These are phyloP conservation scores for Neonectria sp. DNA, from an alignment of 2,329 filamentous ascomycete species.

Conservation along the genomic window DNA sequence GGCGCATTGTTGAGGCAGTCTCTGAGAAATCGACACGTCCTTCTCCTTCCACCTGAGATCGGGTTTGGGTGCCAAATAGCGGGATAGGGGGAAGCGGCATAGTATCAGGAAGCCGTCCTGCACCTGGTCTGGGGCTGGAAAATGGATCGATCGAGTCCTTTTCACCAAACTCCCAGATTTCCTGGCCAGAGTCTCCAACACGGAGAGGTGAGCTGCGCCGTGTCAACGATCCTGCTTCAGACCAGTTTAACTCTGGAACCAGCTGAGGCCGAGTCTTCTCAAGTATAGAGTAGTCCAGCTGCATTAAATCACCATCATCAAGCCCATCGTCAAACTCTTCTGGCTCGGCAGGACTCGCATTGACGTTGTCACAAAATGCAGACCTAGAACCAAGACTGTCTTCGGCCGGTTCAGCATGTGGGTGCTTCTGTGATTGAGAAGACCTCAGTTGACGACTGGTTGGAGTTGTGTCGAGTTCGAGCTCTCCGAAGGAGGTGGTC, in stretches of 20 bases:
- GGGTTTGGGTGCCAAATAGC: background rate
- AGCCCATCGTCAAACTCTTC: conserved; percentile 44
- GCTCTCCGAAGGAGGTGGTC: conserved; percentile 40
- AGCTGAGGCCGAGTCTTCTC: conserved; percentile 5
- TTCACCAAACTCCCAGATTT: conserved; percentile 45
- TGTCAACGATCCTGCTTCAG: conserved; percentile 47
- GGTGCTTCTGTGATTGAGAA: conserved; percentile 9
- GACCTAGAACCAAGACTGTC: background rate
- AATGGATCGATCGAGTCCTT: conserved; percentile 42
- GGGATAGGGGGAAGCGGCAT: conserved; percentile 43
- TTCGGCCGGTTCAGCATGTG: conserved; percentile 1
- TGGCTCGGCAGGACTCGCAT: background rate
- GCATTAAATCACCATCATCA: conserved; percentile 44
- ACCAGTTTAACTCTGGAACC: conserved; percentile 46
- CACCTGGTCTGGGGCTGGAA: conserved; percentile 47
- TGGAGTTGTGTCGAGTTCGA: conserved; percentile 53
- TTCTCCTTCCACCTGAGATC: background rate
- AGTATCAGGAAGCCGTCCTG: conserved; percentile 50
- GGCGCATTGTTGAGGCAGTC: conserved; percentile 52
- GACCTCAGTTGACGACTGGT: conserved; percentile 46
- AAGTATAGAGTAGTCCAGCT: conserved; percentile 24
- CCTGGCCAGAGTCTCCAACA: conserved; percentile 26
- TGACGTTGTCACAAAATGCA: background rate
- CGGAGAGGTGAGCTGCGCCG: conserved; percentile 50
- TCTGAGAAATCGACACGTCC: conserved; percentile 52